Percentiles rank a stretch among this genome's conserved stretches.
phyloP scores from a whole-genome alignment of 2,329 filamentous ascomycete genomes.

The Colletotrichum lindemuthianum region DNA sequence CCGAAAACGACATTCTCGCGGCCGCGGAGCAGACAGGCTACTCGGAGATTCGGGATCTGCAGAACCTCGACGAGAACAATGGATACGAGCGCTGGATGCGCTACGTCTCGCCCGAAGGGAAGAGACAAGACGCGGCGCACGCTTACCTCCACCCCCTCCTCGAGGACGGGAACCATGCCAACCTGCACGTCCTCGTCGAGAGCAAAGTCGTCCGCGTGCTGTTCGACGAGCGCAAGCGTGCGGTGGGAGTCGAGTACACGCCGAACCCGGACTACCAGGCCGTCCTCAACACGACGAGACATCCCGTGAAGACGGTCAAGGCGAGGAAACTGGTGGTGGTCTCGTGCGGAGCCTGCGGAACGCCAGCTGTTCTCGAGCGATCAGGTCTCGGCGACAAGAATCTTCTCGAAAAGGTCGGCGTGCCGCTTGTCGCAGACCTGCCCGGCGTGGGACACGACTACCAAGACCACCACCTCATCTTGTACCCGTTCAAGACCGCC shows the following conservation, averaged over 20 bases:
- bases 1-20: constrained; percentile 55
- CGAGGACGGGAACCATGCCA: constrained; percentile 41
- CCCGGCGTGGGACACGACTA: constrained; percentile 43
- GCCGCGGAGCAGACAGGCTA: constrained; percentile 57
- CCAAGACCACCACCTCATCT: constrained; percentile 63
- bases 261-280: constrained; percentile 48
- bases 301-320: constrained; percentile 33
- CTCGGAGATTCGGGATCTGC: constrained; percentile 58
- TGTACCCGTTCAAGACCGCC: constrained; percentile 61
- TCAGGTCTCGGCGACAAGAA: constrained; percentile 59
- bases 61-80: constrained; percentile 55
- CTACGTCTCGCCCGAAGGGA: constrained; percentile 48
- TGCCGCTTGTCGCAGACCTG: constrained; percentile 37
- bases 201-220: constrained; percentile 46
- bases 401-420: constrained; percentile 36
- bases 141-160: constrained; percentile 45
- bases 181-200: constrained; percentile 46
- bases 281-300: constrained; percentile 27
- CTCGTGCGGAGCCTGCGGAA: constrained; percentile 54
- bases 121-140: constrained; percentile 47
- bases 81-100: constrained; percentile 43
- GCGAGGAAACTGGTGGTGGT: constrained; percentile 61
- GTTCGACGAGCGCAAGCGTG: constrained; percentile 60
- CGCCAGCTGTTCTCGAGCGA: constrained; percentile 59
- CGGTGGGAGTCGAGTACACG: constrained; percentile 68